Conservation (phyloP, 257 asterid genomes). For the Mentha longifolia region DNA sequence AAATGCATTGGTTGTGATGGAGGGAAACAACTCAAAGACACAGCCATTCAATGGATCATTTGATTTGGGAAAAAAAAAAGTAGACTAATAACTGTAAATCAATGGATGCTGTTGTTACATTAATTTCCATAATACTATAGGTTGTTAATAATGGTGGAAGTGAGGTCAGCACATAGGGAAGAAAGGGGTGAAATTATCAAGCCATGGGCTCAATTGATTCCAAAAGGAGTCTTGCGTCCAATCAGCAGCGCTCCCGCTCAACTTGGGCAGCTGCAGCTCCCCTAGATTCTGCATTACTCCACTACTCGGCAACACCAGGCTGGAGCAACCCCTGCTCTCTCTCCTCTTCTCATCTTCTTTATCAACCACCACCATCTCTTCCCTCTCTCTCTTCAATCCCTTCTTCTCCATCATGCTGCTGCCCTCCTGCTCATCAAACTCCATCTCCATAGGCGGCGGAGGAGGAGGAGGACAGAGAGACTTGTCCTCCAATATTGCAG, state of each 20-base stretch:
- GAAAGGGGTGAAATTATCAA: constrained; percentile 44
- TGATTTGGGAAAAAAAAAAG: too few relatives aligned
- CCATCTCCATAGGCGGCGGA: neutral
- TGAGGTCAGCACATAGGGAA: constrained; percentile 29
- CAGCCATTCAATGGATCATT: too few relatives aligned
- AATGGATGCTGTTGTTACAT: too few relatives aligned
- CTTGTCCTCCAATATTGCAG: constrained; percentile 57
- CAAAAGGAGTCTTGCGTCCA: constrained; percentile 69
- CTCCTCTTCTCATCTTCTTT: too few relatives aligned
- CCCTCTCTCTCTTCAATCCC: constrained; percentile 35
- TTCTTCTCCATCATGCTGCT: neutral
- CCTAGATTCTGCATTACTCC: constrained; percentile 36
- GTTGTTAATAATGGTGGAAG: too few relatives aligned
- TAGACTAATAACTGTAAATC: too few relatives aligned
- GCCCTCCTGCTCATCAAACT: constrained; percentile 25
- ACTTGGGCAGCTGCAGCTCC: constrained; percentile 58
- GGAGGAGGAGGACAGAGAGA: neutral
- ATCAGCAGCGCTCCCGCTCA: constrained; percentile 36
- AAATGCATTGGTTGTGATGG: too few relatives aligned
- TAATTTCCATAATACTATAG: too few relatives aligned
- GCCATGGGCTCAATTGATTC: constrained; percentile 74
- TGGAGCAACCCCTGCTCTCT: neutral
- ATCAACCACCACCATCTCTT: too few relatives aligned
- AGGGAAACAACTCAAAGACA: too few relatives aligned
- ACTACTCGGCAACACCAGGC: constrained; percentile 36